A percentile compares a stretch with the other conserved stretches of the same genome.
Evolutionary conservation across 2,329 filamentous ascomycete genomes (phyloP).

Genomic region (Fusarium camptoceras): DNA sequence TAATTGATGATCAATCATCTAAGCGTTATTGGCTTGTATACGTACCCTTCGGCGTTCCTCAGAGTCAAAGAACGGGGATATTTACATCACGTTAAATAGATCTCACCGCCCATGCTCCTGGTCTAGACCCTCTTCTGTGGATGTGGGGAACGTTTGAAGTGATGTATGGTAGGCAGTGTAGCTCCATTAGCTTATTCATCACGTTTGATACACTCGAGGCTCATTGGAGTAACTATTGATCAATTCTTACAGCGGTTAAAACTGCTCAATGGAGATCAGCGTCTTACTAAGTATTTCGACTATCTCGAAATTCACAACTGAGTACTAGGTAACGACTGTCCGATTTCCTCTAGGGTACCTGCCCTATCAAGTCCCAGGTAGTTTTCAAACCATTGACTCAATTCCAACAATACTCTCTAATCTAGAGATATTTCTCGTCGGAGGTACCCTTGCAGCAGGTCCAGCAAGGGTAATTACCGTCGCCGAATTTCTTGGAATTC

Average conservation of each 20-base stretch:
- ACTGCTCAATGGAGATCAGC: no score
- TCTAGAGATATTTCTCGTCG: neutral
- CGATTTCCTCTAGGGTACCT: neutral
- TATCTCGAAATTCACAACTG: no score
- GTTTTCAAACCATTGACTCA: accelerated
- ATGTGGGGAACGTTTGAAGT: no score
- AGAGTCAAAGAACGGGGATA: accelerated
- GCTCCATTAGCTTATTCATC: no score
- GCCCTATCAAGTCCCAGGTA: accelerated
- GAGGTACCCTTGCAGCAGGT: conserved; percentile 22
- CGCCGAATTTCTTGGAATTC: conserved; percentile 19
- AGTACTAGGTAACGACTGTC: neutral
- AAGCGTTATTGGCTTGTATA: neutral
- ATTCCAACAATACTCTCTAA: accelerated
- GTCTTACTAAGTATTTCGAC: no score
- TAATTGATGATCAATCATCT: neutral
- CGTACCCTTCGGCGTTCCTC: accelerated
- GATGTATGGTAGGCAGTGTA: no score
- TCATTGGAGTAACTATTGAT: no score
- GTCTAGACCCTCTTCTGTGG: no score
- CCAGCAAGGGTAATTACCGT: conserved; percentile 8
- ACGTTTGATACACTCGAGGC: no score
- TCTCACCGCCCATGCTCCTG: no score
- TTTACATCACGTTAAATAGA: neutral
- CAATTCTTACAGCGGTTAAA: no score